Evolutionary conservation across 352 stramenopile species (phyloP), one percentile per base, ranked within the genome.

Genomic region (Phytophthora meadii): DNA sequence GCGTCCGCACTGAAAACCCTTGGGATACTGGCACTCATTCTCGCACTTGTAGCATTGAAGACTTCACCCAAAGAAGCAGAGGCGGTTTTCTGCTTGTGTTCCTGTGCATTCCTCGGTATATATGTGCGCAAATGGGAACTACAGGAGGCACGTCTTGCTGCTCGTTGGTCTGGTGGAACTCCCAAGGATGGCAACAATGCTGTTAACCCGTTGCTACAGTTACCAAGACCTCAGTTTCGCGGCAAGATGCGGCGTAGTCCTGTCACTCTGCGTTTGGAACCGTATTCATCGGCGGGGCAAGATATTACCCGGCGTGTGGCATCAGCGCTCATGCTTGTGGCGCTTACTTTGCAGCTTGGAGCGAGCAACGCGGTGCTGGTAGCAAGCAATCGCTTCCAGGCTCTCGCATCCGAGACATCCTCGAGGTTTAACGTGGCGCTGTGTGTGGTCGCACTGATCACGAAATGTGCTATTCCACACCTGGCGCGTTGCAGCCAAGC

Each of bases 121-220:
- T 79, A 92, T 39, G 64, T 89, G 28, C 81, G 81, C 53, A 91
- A 92, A 54, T 93, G 86, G 82, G 61, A 70, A 24, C 40, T 89
- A 25, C 66, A 70, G 4, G 73, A 91, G 62, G 68, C 62, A 0
- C 17, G 57, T 24, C 53, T 80, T 30, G 79, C 82, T 4, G 53
- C 56, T n/a, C 57, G 74, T 15, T 94, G 87, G 84, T 82, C 81
- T 15, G 81, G 88, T 14, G 24, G 53, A 9, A 65, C 71, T 19
- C 46, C 75, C 24, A 70, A 57, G n/a, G 56, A 65, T 24, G 54
- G 40, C 1, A 47, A 62, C 3, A 65, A 54, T 27, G 44, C 65
- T 10, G 19, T 64, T 2, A 64, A 70, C 9, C 48, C 53, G 7
- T 34, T 68, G 17, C 25, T 71, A 19, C 62, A 72, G 49, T 27